Base-by-base conservation (phyloP, 2,329 filamentous ascomycete species). In the Aspergillus persii region DNA sequence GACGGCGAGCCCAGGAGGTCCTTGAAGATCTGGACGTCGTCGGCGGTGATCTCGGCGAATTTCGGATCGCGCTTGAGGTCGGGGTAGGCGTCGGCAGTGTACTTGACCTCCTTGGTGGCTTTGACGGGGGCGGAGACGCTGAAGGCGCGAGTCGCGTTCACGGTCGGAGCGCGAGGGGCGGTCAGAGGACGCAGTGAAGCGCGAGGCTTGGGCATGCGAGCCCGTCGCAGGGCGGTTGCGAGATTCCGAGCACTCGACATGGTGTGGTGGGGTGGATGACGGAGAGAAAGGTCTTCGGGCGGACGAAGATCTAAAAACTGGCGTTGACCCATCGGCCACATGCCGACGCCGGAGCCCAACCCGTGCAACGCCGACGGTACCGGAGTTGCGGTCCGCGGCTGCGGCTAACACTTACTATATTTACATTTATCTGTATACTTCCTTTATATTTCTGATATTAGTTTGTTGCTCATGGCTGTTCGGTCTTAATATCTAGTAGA, bases 1-100 rank as follows among this genome's bases (percentile, higher is more conserved):
- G 89, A 90, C 39, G 89, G 86, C 52, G 85, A 84, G 57, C 92
- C 91, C 36, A 99, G 83, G n/a, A 97, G 78, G 23, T 86, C 80
- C 73, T 89, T 87, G 83, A 99, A 97, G 78, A 86, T 88, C 52
- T 86, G 81, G 56, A 98, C 90, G 81, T 99, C 90, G 44, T 94
- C 89, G 49, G 81, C 75, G 2, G 87, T 92, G 67, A 99, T 78
- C 71, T 81, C 69, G 11, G 70, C 69, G 75, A 95, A 99, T 30
- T 86, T 88, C 12, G 85, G 75, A 70, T 97, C 87, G 66, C 95
- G 86, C 79, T 93, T 86, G 69, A 99, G 81, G 60, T 89, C 83
- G 8, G 95, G 94, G 59, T 84, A 87, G 72, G 88, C 89, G 67
- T 96, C 91, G 56, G 91, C 86, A 15, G 95, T 99, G 79, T 90